Conservation (phyloP, 2,329 filamentous ascomycete genomes). For the Zymoseptoria ardabiliae region DNA sequence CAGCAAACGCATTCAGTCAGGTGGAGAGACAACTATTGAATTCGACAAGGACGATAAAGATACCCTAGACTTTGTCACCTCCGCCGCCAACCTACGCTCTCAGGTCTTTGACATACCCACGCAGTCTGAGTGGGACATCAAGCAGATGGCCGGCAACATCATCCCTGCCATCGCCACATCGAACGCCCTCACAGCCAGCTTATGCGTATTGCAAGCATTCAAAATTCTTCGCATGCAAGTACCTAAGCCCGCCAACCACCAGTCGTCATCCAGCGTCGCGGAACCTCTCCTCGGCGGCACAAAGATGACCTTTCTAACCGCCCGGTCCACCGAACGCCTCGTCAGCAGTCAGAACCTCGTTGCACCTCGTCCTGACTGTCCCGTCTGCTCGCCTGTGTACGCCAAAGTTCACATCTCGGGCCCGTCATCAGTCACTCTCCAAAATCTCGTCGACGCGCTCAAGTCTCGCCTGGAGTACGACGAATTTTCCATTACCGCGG, state of each 20-base stretch:
- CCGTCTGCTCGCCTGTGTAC: constrained; percentile 54
- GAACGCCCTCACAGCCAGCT: constrained; percentile 87
- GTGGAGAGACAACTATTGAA: constrained; percentile 55
- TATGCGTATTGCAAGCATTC: constrained; percentile 88
- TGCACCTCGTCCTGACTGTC: constrained; percentile 71
- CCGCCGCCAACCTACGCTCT: constrained; percentile 83
- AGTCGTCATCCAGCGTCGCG: constrained; percentile 3
- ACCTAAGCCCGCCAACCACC: constrained; percentile 12
- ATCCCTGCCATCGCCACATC: constrained; percentile 97
- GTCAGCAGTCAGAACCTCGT: constrained; percentile 50
- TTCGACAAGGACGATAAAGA: constrained; percentile 98
- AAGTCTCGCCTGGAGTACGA: constrained; percentile 65
- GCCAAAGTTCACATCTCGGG: constrained; percentile 16
- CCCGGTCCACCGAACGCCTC: constrained; percentile 53
- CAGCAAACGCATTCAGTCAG: constrained; percentile 58
- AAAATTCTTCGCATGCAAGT: constrained; percentile 66
- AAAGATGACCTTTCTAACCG: constrained; percentile 78
- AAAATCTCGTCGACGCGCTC: constrained; percentile 72
- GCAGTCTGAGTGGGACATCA: constrained; percentile 92
- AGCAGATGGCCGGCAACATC: constrained; percentile 98
- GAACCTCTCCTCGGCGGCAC: constrained; percentile 21
- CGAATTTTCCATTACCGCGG: constrained; percentile 64
- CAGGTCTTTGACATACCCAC: constrained; percentile 79
- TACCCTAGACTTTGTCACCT: constrained; percentile 87
- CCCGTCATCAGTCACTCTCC: constrained; percentile 62